Evolutionary conservation across 2,329 filamentous ascomycete genomes (phyloP), one percentile per base, ranked within the genome.

Genomic region (Mariannaea sp.): DNA sequence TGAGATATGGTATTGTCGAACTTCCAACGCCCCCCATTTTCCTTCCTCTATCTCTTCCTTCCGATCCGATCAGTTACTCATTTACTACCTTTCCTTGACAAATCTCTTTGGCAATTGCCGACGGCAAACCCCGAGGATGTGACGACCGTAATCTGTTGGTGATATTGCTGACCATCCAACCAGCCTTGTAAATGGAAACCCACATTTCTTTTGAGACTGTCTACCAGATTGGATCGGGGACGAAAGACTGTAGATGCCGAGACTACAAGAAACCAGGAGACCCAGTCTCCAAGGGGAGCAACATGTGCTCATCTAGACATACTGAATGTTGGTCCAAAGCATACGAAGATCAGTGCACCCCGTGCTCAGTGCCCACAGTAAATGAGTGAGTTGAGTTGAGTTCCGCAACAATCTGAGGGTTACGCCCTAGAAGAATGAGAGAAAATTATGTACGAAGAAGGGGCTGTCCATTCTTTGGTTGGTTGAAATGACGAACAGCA

Each of bases 111-210:
- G 3, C 8, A 19, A 33, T 39, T 39, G 36, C 16, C 35, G 32
- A 13, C 14, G 36, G 12, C 22, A 27, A 30, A 27, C 32, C 14
- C n/a, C 16, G 49, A 39, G 26, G 44, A 49, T 53, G 44, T 42
- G 38, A 53, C 14, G n/a, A 27, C 24, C n/a, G 44, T 22, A 36
- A 17, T 20, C 33, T 36, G 42, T 42, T 53, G 38, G 42, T 46
- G 30, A 36, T 35, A 16, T 2, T 17, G 22, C 42, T 27, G 4
- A 9, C 13, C 2, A 7, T n/a, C 17, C 22, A 2, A 9, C 13
- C 2, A 7, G 22, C 17, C 22, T 17, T 38, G n/a, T 20, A 46
- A 38, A 16, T 10, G 7, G 43, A 27, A 29, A 46, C 22, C 5
- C 8, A 16, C 17, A 10, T 32, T n/a, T 9, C 30, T 8, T 13